Evolutionary conservation across 192 early-diverging fungal genomes (phyloP).

Genomic region (Helicostylum pulchrum): DNA sequence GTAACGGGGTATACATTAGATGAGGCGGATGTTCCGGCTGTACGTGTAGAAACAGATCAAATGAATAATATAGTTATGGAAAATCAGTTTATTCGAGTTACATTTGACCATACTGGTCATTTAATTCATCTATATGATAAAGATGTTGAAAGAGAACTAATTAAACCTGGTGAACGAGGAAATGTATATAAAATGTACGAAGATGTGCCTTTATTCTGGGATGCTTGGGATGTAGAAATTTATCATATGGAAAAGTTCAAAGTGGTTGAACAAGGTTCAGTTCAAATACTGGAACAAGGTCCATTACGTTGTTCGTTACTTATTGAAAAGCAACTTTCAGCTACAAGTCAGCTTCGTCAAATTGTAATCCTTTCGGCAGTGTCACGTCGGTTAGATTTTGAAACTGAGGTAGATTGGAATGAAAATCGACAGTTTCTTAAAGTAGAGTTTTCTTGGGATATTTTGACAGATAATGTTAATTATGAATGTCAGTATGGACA

Average conservation of each 20-base stretch:
- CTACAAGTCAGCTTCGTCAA: conserved; percentile 67
- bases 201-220: conserved; percentile 87
- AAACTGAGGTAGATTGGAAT: conserved; percentile 87
- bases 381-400: conserved; percentile 82
- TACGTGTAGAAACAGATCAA: conserved; percentile 34
- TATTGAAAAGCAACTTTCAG: conserved; percentile 63
- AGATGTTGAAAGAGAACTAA: conserved; percentile 49
- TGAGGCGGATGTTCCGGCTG: conserved; percentile 8
- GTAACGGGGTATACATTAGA: conserved; percentile 16
- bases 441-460: conserved; percentile 85
- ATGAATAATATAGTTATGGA: conserved; percentile 58
- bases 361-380: conserved; percentile 70
- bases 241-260: conserved; percentile 89
- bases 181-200: conserved; percentile 85
- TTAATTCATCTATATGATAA: conserved; percentile 68
- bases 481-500: conserved; percentile 95
- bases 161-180: conserved; percentile 51
- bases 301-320: conserved; percentile 75
- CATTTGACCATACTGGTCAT: conserved; percentile 71
- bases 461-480: conserved; percentile 74
- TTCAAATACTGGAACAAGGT: conserved; percentile 70
- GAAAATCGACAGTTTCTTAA: conserved; percentile 89
- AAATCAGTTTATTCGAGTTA: conserved; percentile 71
- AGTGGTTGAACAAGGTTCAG: conserved; percentile 52
- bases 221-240: conserved; percentile 67